These are phyloP conservation scores for Alnus rubra DNA, from an alignment of 306 rosid genomes.

Conservation along the genomic window DNA sequence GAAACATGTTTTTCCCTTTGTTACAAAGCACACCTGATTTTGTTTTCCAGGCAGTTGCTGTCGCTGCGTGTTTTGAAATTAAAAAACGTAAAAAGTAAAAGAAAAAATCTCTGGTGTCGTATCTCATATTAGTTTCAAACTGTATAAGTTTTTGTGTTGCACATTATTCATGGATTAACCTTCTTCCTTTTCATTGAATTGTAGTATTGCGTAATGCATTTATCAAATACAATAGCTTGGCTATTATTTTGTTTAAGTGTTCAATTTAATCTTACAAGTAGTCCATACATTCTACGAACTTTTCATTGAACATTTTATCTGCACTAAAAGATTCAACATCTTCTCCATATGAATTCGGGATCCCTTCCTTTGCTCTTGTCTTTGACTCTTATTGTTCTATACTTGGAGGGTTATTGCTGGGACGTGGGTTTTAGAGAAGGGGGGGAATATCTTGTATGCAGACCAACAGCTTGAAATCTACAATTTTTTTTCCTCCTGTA, in stretches of 20 bases:
- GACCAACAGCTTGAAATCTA: neutral
- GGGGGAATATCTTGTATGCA: neutral
- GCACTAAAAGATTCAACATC: neutral
- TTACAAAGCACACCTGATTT: neutral
- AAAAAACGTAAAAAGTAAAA: no score
- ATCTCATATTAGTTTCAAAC: neutral
- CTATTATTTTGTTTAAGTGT: neutral
- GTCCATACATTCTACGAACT: neutral
- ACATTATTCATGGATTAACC: neutral
- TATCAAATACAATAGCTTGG: no score
- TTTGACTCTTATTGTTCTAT: neutral
- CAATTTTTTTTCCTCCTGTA: neutral
- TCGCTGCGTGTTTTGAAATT: neutral
- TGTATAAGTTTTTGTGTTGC: neutral
- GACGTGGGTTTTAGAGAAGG: neutral
- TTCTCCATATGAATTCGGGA: neutral
- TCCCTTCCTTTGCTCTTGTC: neutral
- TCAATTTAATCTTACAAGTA: neutral
- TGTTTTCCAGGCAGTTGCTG: neutral
- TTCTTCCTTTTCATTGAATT: neutral
- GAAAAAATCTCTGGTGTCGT: neutral
- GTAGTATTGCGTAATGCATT: neutral
- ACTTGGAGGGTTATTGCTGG: neutral
- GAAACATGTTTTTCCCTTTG: neutral
- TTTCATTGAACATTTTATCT: neutral